phyloP scores from a whole-genome alignment of 257 asterid species.

The Mentha longifolia region DNA sequence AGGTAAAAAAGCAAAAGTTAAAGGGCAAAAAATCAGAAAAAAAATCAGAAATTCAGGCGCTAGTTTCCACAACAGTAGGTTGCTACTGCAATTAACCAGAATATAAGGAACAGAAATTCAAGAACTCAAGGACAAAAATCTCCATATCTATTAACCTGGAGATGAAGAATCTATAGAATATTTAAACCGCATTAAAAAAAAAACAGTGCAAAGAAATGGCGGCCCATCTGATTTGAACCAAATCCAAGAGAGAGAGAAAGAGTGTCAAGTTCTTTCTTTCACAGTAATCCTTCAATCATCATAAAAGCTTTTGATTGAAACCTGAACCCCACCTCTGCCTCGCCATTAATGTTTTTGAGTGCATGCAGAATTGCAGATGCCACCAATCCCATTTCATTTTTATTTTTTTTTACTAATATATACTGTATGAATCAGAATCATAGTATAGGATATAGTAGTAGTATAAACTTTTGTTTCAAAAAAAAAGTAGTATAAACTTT shows the following conservation, averaged over 20 bases:
- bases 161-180: conserved; percentile 29
- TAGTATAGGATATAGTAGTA: neutral
- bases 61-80: conserved; percentile 53
- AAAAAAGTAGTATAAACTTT: too few species aligned
- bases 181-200: neutral
- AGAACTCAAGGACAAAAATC: conserved; percentile 44
- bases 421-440: neutral
- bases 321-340: conserved; percentile 5
- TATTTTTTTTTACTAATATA: too few species aligned
- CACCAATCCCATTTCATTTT: conserved; percentile 25
- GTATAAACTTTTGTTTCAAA: too few species aligned
- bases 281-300: conserved; percentile 68
- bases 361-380: conserved; percentile 27
- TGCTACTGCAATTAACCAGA: conserved; percentile 13
- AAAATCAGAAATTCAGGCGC: conserved; percentile 55
- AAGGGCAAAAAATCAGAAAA: conserved; percentile 47
- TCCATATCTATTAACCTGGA: conserved; percentile 17
- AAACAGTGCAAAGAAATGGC: conserved; percentile 51
- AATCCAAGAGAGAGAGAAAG: conserved; percentile 15
- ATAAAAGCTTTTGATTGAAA: conserved; percentile 38
- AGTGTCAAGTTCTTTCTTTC: conserved; percentile 24
- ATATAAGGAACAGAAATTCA: conserved; percentile 29
- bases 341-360: conserved; percentile 37
- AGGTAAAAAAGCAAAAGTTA: conserved; percentile 52
- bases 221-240: conserved; percentile 61